Base-by-base conservation (phyloP, 1,139 yeast genomes). In the Candida labiduridarum region DNA sequence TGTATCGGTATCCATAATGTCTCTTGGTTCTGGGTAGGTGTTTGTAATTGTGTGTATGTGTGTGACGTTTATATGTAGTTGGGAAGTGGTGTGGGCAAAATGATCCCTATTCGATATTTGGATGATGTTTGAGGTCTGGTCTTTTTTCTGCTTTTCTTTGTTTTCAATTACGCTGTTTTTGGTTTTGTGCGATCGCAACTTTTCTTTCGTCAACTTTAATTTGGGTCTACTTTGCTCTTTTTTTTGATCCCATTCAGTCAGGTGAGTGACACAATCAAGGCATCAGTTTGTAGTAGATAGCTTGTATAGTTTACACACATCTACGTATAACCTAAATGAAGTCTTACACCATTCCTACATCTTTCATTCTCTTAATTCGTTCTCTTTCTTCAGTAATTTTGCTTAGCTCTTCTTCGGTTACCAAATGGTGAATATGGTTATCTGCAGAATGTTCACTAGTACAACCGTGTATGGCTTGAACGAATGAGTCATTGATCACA, bases 391-490 rank as follows among this genome's bases (percentile, higher is more conserved):
- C 65, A 36, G 73, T 71, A 8, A 79, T 57, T 55, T 72, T 72
- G 41, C 71, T 71, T 48, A 80, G 66, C 46, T 80, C 84, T 15
- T 80, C 83, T 55, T 82, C 87, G 1, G 84, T 76, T 1, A 83
- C 71, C 57, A 83, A 68, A 63, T 83, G 85, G 61, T 84, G 89
- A 15, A 59, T 65, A 58, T 84, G 87, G 44, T 69, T 69, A 29
- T 49, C 55, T 15, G 47, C 45, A 16, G 19, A 40, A 15, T 47
- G 51, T 22, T 47, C 50, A 7, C 43, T 52, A 7, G 61, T 66
- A 56, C 81, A 76, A 33, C 51, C 51, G 9, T 64, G 64, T n/a
- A 76, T 71, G 16, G 60, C 51, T 27, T 58, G 47, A 46, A 64
- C 62, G 53, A 69, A 76, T 8, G 57, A 61, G 51, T 71, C 65